Conservation (phyloP, 768 basidiomycete genomes). For the Termitomyces sp. region DNA sequence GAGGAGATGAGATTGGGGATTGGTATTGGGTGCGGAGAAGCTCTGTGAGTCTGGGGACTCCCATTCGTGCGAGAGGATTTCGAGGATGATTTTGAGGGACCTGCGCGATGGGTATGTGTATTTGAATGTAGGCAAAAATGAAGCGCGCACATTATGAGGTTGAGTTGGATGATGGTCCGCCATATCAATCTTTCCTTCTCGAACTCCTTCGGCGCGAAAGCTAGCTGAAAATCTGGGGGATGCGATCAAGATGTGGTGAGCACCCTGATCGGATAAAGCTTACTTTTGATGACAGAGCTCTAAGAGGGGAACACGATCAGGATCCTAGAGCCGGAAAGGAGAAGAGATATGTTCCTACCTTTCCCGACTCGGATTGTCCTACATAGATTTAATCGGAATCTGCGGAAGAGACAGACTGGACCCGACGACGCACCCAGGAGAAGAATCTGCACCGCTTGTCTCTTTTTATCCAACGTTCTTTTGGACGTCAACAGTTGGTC, state of each 20-base stretch:
- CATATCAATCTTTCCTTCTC: constrained; percentile 51
- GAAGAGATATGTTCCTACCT: constrained; percentile 20
- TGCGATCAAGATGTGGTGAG: background rate
- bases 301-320: constrained; percentile 12
- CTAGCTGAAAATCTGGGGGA: constrained; percentile 56
- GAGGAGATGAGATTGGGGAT: constrained; percentile 7
- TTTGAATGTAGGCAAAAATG: too few relatives aligned
- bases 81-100: constrained; percentile 52
- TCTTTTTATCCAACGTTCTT: constrained; percentile 41
- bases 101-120: constrained; percentile 19
- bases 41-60: constrained; percentile 12
- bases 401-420: background rate
- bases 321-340: background rate
- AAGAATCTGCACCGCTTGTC: constrained; percentile 47
- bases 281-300: constrained; percentile 48
- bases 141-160: constrained; percentile 49
- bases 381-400: background rate
- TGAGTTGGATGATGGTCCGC: constrained; percentile 63
- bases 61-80: constrained; percentile 45
- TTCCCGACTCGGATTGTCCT: constrained; percentile 62
- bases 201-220: constrained; percentile 58
- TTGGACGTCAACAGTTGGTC: constrained; percentile 36
- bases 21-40: constrained; percentile 8
- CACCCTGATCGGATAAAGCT: background rate
- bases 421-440: constrained; percentile 32